Conservation (phyloP, 495 filamentous ascomycete species). For the Tuber magnatum region DNA sequence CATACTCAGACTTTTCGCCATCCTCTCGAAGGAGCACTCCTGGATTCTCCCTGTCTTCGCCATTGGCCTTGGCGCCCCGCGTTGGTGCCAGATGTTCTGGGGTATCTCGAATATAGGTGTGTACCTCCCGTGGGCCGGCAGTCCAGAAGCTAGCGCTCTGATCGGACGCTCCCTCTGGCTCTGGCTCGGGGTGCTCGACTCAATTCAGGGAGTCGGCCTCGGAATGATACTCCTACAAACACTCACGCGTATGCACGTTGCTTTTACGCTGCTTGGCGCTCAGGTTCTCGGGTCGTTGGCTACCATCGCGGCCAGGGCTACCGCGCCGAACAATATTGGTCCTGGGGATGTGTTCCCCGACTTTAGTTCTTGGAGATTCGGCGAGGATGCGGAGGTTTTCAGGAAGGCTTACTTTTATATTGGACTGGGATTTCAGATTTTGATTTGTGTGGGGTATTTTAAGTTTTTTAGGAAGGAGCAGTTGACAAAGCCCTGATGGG, state of each 20-base stretch:
- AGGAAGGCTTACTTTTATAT: constrained; percentile 61
- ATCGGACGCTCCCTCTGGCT: constrained; percentile 55
- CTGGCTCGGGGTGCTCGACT: constrained; percentile 59
- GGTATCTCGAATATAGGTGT: constrained; percentile 51
- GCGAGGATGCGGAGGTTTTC: constrained; percentile 47
- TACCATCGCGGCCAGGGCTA: constrained; percentile 54
- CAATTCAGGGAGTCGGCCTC: constrained; percentile 55
- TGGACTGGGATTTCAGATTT: constrained; percentile 54
- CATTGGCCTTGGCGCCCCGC: constrained; percentile 51
- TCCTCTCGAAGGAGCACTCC: constrained; percentile 50
- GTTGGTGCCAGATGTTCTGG: constrained; percentile 64
- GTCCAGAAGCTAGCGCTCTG: constrained; percentile 48
- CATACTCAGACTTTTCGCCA: constrained; percentile 47
- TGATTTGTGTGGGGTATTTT: constrained; percentile 60
- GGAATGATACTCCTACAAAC: constrained; percentile 61
- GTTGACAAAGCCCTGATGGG: constrained; percentile 54
- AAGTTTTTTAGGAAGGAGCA: constrained; percentile 68
- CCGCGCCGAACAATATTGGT: constrained; percentile 53
- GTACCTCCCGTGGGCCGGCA: constrained; percentile 56
- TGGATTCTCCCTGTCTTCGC: constrained; percentile 65
- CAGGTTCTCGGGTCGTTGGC: constrained; percentile 53
- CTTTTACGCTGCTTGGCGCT: constrained; percentile 51
- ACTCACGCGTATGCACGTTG: constrained; percentile 54
- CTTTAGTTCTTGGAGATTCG: constrained; percentile 39
- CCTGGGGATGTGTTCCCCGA: constrained; percentile 61